Evolutionary conservation across 2,329 filamentous ascomycete genomes (phyloP).

Genomic region (Sporothrix dimorphospora): DNA sequence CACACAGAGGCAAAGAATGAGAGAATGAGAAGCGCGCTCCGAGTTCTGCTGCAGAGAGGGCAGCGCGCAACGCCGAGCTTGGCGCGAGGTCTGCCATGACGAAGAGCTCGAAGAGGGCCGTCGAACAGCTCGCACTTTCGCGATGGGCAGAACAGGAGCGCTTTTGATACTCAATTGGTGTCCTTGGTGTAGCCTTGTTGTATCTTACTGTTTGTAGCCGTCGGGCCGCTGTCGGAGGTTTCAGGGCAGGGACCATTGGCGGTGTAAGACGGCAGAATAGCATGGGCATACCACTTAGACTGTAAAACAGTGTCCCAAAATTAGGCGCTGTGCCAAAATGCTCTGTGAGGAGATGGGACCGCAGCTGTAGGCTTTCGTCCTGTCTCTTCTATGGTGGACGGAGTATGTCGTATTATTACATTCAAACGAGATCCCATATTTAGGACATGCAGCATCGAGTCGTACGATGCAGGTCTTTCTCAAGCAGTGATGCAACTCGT

Average conservation of each 20-base stretch:
- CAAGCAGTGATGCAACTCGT: no score
- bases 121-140: background rate
- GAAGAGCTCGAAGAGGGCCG: background rate
- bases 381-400: background rate
- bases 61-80: slow-evolving; percentile 6
- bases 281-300: background rate
- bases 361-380: no score
- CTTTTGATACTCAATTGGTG: background rate
- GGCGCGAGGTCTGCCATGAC: slow-evolving; percentile 4
- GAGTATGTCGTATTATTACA: no score
- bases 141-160: background rate
- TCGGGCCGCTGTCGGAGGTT: slow-evolving; percentile 14
- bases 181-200: background rate
- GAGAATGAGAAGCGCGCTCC: background rate
- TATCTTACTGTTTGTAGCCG: background rate
- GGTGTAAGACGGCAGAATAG: slow-evolving; percentile 10
- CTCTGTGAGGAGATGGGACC: background rate
- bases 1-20: background rate
- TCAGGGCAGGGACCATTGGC: background rate
- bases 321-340: background rate
- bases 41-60: slow-evolving; percentile 4
- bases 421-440: background rate
- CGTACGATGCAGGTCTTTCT: background rate
- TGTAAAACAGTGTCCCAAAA: background rate
- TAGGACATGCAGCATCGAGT: background rate